phyloP scores from a whole-genome alignment of 305 asterid species.

The Fraxinus greggii region DNA sequence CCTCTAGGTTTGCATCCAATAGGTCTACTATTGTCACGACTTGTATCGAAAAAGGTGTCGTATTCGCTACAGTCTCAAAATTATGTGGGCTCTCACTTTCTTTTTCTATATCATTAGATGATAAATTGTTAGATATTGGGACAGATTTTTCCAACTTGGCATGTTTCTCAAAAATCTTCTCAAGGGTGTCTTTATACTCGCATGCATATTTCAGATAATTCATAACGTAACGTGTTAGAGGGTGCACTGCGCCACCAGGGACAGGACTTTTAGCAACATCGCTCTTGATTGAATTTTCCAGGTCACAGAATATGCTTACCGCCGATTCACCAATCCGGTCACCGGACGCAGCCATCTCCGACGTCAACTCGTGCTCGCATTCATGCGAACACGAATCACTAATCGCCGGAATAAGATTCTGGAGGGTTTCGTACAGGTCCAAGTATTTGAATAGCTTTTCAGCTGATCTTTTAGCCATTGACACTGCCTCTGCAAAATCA shows the following conservation, averaged over 20 bases:
- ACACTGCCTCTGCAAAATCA: constrained; percentile 70
- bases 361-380: constrained; percentile 33
- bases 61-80: constrained; percentile 29
- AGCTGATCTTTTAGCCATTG: constrained; percentile 64
- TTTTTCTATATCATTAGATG: constrained; percentile 24
- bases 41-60: constrained; percentile 50
- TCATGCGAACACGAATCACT: constrained; percentile 33
- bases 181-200: constrained; percentile 59
- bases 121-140: neutral
- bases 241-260: constrained; percentile 93
- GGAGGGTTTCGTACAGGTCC: constrained; percentile 66
- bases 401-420: constrained; percentile 41
- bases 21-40: constrained; percentile 59
- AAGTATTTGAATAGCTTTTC: constrained; percentile 77
- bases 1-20: constrained; percentile 51
- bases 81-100: constrained; percentile 48
- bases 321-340: constrained; percentile 61
- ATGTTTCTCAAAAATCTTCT: constrained; percentile 46
- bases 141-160: constrained; percentile 19
- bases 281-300: constrained; percentile 62
- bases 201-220: constrained; percentile 66
- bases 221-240: constrained; percentile 77
- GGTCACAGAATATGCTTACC: constrained; percentile 54
- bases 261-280: constrained; percentile 55
- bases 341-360: constrained; percentile 48